phyloP scores from a whole-genome alignment of 805 yeast species.

The Schizosaccharomyces octosporus region DNA sequence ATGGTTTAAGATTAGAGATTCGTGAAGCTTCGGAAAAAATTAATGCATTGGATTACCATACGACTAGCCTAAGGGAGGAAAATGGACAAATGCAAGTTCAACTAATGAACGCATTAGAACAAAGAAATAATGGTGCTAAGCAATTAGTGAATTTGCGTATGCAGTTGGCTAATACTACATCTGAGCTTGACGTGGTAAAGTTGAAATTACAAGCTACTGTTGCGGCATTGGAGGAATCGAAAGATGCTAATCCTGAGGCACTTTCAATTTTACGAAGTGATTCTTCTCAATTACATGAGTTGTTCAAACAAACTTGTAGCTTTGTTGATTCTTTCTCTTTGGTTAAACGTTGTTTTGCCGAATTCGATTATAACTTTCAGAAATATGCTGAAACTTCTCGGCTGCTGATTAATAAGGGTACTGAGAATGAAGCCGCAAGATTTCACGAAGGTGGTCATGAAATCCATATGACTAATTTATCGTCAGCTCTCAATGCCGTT shows the following conservation, averaged over 20 bases:
- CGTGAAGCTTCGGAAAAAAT: neutral
- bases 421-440: too few species aligned
- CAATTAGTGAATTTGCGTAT: neutral
- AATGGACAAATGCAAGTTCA: neutral
- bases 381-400: neutral
- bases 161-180: neutral
- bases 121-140: neutral
- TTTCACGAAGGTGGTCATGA: too few species aligned
- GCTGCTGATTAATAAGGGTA: neutral
- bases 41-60: neutral
- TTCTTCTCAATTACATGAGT: neutral
- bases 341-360: neutral
- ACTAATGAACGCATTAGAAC: neutral
- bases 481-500: too few species aligned
- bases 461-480: too few species aligned
- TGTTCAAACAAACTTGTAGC: neutral
- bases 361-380: neutral
- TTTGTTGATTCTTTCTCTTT: neutral
- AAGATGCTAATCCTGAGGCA: neutral
- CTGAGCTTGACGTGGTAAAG: neutral
- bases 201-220: neutral
- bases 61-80: neutral
- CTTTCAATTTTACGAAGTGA: neutral
- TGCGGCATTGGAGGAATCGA: neutral
- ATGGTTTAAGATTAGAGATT: neutral